Conservation (phyloP, 179 eudicot genomes). For the Silene noctiflora region DNA sequence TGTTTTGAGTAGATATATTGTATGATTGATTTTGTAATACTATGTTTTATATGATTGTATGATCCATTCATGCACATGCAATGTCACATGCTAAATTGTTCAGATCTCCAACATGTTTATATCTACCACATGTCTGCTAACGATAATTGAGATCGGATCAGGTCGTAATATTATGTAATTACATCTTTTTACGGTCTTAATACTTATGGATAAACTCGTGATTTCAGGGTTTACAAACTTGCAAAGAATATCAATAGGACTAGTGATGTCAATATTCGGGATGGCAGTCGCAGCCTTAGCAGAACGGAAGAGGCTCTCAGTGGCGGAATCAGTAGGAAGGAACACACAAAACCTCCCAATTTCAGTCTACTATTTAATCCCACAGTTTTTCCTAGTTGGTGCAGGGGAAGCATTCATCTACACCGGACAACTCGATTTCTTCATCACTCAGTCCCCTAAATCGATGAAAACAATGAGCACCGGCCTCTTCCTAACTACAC, state of each 20-base stretch:
- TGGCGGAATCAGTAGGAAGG: conserved; percentile 34
- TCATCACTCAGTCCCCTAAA: conserved; percentile 74
- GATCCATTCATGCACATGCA: not conserved
- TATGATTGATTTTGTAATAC: no score
- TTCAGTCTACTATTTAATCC: conserved; percentile 56
- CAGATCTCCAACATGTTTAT: not conserved
- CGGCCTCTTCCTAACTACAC: conserved; percentile 63
- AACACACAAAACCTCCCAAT: conserved; percentile 48
- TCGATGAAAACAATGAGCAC: conserved; percentile 89
- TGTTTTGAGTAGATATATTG: conserved; percentile 13
- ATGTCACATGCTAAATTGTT: conserved; percentile 7
- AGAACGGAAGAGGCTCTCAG: conserved; percentile 54
- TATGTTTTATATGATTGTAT: not conserved
- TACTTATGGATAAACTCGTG: not conserved
- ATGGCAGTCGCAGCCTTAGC: conserved; percentile 70
- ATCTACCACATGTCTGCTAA: not conserved
- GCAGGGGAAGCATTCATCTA: conserved; percentile 76
- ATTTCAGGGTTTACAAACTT: conserved; percentile 65
- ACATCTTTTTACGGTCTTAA: no score
- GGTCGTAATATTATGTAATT: no score
- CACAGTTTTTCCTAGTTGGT: conserved; percentile 78
- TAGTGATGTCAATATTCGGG: conserved; percentile 54
- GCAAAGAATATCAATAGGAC: conserved; percentile 66
- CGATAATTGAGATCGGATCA: no score
- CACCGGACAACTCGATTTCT: conserved; percentile 82